Percentiles rank a stretch among this genome's conserved stretches.
phyloP scores from a whole-genome alignment of 2,329 filamentous ascomycete species.

The Colletotrichum cuscutae region DNA sequence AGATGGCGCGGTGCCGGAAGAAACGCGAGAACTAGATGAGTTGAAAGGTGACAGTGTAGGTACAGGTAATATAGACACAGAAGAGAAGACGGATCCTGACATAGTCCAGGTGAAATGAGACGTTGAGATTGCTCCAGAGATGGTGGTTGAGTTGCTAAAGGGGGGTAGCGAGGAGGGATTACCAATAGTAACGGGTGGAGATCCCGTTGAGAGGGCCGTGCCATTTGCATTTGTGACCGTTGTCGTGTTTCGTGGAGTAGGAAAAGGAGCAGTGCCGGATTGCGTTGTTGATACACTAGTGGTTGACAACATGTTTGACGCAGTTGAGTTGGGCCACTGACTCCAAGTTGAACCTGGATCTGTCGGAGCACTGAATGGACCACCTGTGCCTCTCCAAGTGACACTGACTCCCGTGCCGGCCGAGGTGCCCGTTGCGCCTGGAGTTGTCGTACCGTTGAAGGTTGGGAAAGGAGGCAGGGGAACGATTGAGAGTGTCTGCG shows the following conservation, averaged over 20 bases:
- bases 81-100: slow-evolving; percentile 10
- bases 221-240: not conserved
- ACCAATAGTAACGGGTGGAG: not conserved
- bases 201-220: not conserved
- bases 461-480: not conserved
- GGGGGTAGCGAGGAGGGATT: not conserved
- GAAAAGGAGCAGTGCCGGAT: not conserved
- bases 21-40: not conserved
- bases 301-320: not conserved
- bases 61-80: slow-evolving; percentile 17
- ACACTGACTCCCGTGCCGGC: not conserved
- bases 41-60: not conserved
- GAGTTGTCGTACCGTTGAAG: not conserved
- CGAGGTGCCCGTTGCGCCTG: not conserved
- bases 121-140: not conserved
- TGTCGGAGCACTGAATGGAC: not conserved
- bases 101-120: not conserved
- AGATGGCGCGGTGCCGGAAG: not conserved
- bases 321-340: slow-evolving; percentile 5
- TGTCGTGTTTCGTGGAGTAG: not conserved
- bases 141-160: slow-evolving; percentile 18
- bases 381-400: not conserved
- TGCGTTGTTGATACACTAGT: not conserved
- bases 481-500: not conserved
- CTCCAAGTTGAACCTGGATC: not conserved